Evolutionary conservation across 148 eudicot genomes (phyloP).

Genomic region (Rhododendron kiyosumense): DNA sequence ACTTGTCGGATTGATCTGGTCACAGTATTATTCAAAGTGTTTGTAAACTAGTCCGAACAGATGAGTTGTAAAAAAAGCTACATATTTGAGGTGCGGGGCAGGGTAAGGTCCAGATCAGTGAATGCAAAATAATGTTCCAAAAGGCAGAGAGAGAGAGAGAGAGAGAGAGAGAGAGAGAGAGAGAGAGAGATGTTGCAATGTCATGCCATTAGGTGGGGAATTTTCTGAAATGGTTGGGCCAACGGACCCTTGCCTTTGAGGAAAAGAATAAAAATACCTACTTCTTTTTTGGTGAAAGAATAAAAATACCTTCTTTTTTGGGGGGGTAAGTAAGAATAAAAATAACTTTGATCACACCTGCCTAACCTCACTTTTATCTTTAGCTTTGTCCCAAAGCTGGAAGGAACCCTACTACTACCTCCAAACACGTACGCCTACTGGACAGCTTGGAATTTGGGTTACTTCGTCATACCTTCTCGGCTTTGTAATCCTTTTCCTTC

Average conservation of each 20-base stretch:
- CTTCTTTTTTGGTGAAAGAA: background rate
- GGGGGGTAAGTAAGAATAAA: too few relatives aligned
- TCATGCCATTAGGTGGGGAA: background rate
- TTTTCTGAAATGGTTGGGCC: background rate
- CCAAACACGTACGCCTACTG: background rate
- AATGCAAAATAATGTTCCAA: background rate
- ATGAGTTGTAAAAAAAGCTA: background rate
- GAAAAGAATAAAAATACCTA: background rate
- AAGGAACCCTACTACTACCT: background rate
- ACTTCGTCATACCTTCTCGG: background rate
- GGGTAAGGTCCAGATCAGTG: background rate
- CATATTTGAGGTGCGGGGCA: background rate
- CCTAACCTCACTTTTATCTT: background rate
- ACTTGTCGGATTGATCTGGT: too few relatives aligned
- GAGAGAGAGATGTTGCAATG: background rate
- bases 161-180: background rate
- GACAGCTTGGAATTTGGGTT: background rate
- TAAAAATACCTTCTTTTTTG: too few relatives aligned
- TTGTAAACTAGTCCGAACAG: background rate
- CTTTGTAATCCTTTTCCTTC: background rate
- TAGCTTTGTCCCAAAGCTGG: conserved; percentile 7
- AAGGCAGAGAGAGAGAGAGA: background rate
- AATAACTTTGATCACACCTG: background rate
- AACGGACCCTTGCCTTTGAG: background rate
- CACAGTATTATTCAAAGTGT: background rate